Evolutionary conservation across 805 yeast species (phyloP), one percentile per base, ranked within the genome.

Genomic region (Candida khao-thaluensis): DNA sequence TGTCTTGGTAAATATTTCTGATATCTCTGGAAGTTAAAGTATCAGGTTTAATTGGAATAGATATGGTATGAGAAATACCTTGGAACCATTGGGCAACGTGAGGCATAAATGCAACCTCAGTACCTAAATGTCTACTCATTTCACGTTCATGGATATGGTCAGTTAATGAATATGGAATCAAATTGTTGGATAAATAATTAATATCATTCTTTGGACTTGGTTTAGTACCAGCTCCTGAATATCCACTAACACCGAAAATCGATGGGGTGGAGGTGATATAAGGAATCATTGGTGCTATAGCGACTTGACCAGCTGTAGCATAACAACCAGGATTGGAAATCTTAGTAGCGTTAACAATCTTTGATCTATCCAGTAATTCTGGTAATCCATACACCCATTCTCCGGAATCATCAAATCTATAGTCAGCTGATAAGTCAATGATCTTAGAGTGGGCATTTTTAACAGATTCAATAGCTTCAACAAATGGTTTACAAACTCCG

Each of bases 81-180:
- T 95, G 98, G 80, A 93, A 93, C 99, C 99, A 93, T 61, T 85
- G 95, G 2, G 97, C 99, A 44, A 93, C 99, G 57, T 93, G 99
- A 15, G 99, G 99, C 48, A 85, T 79, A 62, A 93, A 93, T 3
- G 95, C 91, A 35, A 93, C 88, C 23, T 79, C 76, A 30, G 69
- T 65, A 2, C 95, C 95, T 44, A 93, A 71, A 50, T 84, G 90
- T 11, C 74, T 57, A 29, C 96, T 85, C 45, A 95, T 84, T 67
- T 93, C 99, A 47, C 82, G 79, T 72, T 93, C 99, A 61, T 93
- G 99, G 43, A 93, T 84, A 64, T 93, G 99, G 61, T 91, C 96
- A 9, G 99, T 93, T 54, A 93, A 74, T 4, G 96, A 81, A 69
- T 93, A 93, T 42, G 99, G 98, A 55, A 93, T 86, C 59, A 93